phyloP scores from a whole-genome alignment of 2,329 filamentous ascomycete genomes.

The Dactylellina sp. region DNA sequence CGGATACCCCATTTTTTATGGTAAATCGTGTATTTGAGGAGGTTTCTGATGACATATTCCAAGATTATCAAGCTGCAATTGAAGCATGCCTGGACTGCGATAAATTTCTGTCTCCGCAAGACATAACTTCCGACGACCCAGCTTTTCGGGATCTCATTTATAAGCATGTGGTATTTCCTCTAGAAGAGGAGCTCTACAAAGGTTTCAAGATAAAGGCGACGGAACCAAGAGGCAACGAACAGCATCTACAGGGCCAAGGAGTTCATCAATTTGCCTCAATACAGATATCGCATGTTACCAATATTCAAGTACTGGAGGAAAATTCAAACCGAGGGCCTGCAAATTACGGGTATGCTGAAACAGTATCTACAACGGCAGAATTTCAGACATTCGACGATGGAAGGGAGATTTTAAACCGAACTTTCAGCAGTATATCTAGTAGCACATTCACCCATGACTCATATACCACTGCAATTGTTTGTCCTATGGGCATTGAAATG shows the following conservation, averaged over 20 bases:
- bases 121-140: constrained; percentile 6
- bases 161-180: constrained; percentile 12
- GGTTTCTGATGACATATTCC: constrained; percentile 28
- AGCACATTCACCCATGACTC: neutral
- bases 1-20: constrained; percentile 34
- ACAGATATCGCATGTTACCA: too few species aligned
- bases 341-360: neutral
- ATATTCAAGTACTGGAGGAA: neutral
- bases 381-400: neutral
- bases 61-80: constrained; percentile 28
- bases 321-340: neutral
- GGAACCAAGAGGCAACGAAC: neutral
- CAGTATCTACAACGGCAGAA: constrained; percentile 1
- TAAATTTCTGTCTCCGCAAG: constrained; percentile 3
- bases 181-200: constrained; percentile 27
- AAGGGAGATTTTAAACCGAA: neutral
- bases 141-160: constrained; percentile 19
- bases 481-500: constrained; percentile 29
- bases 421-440: neutral
- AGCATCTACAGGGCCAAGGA: too few species aligned
- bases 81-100: constrained; percentile 36
- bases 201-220: constrained; percentile 17
- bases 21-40: constrained; percentile 16
- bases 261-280: too few species aligned
- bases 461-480: constrained; percentile 26